Conservation (phyloP, 2,329 filamentous ascomycete species). For the Akanthomyces uredinophilus region DNA sequence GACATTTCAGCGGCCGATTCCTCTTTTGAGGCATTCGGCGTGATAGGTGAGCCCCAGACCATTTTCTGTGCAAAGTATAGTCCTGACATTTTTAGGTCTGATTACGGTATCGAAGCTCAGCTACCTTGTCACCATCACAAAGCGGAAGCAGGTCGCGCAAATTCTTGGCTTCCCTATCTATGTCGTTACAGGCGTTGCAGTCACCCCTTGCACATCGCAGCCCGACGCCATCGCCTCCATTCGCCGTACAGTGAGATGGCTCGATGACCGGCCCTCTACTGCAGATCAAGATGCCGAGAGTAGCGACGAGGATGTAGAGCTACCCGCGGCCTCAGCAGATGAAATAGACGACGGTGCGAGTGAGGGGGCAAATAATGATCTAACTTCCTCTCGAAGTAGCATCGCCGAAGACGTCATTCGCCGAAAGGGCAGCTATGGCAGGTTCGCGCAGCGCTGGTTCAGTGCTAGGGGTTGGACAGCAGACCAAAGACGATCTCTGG, state of each 20-base stretch:
- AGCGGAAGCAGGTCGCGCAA: slow-evolving; percentile 82
- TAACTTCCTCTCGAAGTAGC: slow-evolving; percentile 46
- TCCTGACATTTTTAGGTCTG: slow-evolving; percentile 54
- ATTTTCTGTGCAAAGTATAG: not conserved
- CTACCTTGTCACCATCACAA: slow-evolving; percentile 82
- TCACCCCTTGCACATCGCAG: slow-evolving; percentile 82
- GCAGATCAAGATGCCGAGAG: slow-evolving; percentile 39
- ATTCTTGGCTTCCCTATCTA: slow-evolving; percentile 79
- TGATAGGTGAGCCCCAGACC: slow-evolving; percentile 43
- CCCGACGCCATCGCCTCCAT: slow-evolving; percentile 70
- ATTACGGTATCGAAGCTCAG: slow-evolving; percentile 75
- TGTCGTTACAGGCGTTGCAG: slow-evolving; percentile 77
- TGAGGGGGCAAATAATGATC: slow-evolving; percentile 29
- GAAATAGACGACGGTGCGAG: slow-evolving; percentile 40
- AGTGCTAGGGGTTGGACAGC: slow-evolving; percentile 75
- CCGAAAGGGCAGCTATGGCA: slow-evolving; percentile 75
- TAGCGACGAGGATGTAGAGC: slow-evolving; percentile 42
- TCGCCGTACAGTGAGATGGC: slow-evolving; percentile 46
- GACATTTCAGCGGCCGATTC: slow-evolving; percentile 40
- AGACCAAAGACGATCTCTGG: slow-evolving; percentile 64
- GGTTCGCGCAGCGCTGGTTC: slow-evolving; percentile 90
- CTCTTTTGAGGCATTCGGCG: slow-evolving; percentile 55
- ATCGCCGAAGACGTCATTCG: slow-evolving; percentile 87
- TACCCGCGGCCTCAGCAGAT: slow-evolving; percentile 31
- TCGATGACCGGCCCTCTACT: slow-evolving; percentile 35